Evolutionary conservation across 352 stramenopile species (phyloP), one percentile per base, ranked within the genome.

Genomic region (Saprolegnia diclina): DNA sequence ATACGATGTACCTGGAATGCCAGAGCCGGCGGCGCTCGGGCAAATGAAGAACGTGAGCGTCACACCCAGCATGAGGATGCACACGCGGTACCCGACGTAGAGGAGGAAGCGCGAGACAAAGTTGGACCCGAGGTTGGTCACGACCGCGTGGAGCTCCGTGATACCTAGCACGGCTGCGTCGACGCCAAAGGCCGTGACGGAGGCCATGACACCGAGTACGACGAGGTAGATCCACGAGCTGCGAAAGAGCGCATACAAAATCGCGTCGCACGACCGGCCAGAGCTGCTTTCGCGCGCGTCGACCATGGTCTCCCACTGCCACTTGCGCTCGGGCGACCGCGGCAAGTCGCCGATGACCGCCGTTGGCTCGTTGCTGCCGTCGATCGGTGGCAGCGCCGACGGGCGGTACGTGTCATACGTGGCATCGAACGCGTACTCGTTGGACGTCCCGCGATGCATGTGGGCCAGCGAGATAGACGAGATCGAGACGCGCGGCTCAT

Each of bases 141-240:
- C 85, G 61, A 64, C 69, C 0, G 65, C 67, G 54, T 79, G 83
- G 14, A 81, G 42, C 9, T 68, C 66, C 0, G 74, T 74, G 9
- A 92, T 71, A 9, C 78, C 42, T 50, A 88, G 64, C 56, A 90
- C 82, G 53, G 77, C 82, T 3, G 64, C 77, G 70, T 93, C 83
- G 37, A 93, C 73, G 56, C 73, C 82, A 81, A 84, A 91, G 9
- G 83, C 83, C 16, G 79, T 79, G 52, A 84, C 48, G 21, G 83
- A 90, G 14, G 83, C 71, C 3, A 88, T 37, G 7, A 76, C 55
- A 29, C 83, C 82, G 37, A 91, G 71, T 14, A 93, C 50, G 24
- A 91, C 66, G 56, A 93, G 71, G 56, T 88, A 83, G 21, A 91
- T 78, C 85, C 85, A 92, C 55, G 80, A 88, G 72, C 85, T 90